Evolutionary conservation across 2,329 filamentous ascomycete genomes (phyloP).

Genomic region (Beauveria bassiana): DNA sequence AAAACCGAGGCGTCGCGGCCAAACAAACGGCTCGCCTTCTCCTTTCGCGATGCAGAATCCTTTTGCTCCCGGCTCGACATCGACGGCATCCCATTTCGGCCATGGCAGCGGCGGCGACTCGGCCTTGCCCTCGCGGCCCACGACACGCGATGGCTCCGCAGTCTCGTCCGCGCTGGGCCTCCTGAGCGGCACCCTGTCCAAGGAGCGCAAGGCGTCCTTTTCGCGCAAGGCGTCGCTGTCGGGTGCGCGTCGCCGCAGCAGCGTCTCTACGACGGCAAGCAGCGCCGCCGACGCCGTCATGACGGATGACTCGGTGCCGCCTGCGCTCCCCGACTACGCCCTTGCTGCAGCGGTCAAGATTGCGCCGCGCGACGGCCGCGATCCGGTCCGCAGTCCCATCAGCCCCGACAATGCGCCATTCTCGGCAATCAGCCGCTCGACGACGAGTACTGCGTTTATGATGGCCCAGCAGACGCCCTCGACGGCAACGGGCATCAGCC

Average conservation of each 20-base stretch:
- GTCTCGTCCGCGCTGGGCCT: constrained; percentile 1
- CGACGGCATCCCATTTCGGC: constrained; percentile 15
- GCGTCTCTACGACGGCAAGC: constrained; percentile 24
- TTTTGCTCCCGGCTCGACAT: neutral
- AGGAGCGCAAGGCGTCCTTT: constrained; percentile 46
- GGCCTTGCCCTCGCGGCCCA: constrained; percentile 25
- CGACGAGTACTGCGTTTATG: constrained; percentile 27
- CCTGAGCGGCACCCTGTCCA: constrained; percentile 16
- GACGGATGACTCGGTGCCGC: constrained; percentile 40
- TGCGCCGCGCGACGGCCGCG: constrained; percentile 17
- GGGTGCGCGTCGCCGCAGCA: constrained; percentile 34
- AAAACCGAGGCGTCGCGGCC: neutral
- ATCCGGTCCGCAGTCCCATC: constrained; percentile 18
- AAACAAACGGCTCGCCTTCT: neutral
- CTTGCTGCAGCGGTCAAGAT: constrained; percentile 42
- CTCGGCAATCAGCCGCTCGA: constrained; percentile 35
- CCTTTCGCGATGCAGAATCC: constrained; percentile 4
- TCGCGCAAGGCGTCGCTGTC: constrained; percentile 47
- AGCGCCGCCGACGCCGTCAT: constrained; percentile 28
- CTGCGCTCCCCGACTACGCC: constrained; percentile 47
- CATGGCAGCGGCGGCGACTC: constrained; percentile 25
- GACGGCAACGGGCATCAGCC: constrained; percentile 9
- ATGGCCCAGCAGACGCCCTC: constrained; percentile 18
- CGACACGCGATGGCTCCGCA: constrained; percentile 27
- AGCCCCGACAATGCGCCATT: constrained; percentile 31